Evolutionary conservation across 2,329 filamentous ascomycete species (phyloP).

Genomic region (Pyricularia pennisetigena): DNA sequence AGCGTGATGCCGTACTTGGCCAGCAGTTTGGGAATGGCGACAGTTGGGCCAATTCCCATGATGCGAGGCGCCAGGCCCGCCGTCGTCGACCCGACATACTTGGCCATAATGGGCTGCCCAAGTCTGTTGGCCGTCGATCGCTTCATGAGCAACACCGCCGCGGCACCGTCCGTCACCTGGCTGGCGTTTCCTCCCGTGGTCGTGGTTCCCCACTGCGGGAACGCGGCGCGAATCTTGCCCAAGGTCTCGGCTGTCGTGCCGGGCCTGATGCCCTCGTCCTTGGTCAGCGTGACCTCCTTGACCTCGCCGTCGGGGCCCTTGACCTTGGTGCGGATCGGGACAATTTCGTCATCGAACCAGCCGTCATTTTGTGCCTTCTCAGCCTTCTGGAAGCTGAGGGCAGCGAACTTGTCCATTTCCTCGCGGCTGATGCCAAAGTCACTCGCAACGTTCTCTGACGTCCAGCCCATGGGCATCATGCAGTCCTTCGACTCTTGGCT

Average conservation of each 20-base stretch:
- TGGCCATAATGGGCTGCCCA: conserved; percentile 84
- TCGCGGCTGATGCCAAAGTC: conserved; percentile 82
- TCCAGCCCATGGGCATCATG: conserved; percentile 96
- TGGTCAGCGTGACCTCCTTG: conserved; percentile 68
- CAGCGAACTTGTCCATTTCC: conserved; percentile 74
- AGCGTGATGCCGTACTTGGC: conserved; percentile 66
- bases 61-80: conserved; percentile 85
- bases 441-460: conserved; percentile 85
- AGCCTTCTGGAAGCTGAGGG: conserved; percentile 78
- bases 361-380: conserved; percentile 86
- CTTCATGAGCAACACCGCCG: conserved; percentile 73
- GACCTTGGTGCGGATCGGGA: conserved; percentile 71
- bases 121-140: conserved; percentile 79
- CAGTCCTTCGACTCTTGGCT: conserved; percentile 76
- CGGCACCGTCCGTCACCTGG: conserved; percentile 77
- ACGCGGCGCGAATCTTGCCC: conserved; percentile 78
- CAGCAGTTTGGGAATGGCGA: conserved; percentile 75
- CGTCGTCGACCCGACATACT: conserved; percentile 87
- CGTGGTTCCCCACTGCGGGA: conserved; percentile 77
- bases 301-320: conserved; percentile 75
- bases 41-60: conserved; percentile 85
- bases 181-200: conserved; percentile 91
- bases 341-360: conserved; percentile 90
- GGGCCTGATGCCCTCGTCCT: conserved; percentile 83
- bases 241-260: conserved; percentile 81